Evolutionary conservation across 2,329 filamentous ascomycete species (phyloP).

Genomic region (Monilinia fructigena): DNA sequence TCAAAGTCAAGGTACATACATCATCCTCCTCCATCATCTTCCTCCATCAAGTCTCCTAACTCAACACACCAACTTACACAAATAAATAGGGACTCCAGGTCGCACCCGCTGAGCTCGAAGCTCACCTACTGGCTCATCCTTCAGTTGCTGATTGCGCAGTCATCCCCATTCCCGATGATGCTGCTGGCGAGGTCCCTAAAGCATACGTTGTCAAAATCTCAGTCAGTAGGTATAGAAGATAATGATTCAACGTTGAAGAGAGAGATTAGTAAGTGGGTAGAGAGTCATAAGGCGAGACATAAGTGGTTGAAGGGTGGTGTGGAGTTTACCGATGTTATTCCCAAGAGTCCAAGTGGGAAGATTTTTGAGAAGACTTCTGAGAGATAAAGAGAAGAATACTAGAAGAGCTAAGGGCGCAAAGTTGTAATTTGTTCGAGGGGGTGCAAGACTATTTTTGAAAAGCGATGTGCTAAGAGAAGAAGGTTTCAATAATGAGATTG

Average conservation of each 20-base stretch:
- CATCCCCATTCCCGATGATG: conserved; percentile 65
- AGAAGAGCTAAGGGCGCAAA: conserved; percentile 64
- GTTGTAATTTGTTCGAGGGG: conserved; percentile 49
- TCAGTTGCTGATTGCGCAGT: conserved; percentile 77
- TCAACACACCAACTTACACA: not conserved
- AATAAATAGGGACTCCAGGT: conserved; percentile 66
- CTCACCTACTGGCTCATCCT: conserved; percentile 72
- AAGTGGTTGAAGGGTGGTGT: conserved; percentile 65
- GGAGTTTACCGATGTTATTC: conserved; percentile 64
- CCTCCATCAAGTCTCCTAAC: no score
- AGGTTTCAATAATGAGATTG: not conserved
- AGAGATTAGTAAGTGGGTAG: conserved; percentile 59
- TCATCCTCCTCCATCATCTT: not conserved
- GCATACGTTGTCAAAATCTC: conserved; percentile 63
- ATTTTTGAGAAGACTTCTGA: conserved; percentile 65
- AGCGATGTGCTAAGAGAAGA: not conserved
- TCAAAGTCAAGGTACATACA: conserved; percentile 69
- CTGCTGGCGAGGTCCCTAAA: conserved; percentile 63
- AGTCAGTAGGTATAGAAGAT: conserved; percentile 50
- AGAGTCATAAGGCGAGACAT: conserved; percentile 64
- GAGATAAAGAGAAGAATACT: conserved; percentile 71
- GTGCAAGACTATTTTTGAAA: not conserved
- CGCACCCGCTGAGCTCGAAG: conserved; percentile 79
- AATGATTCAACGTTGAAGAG: conserved; percentile 50
- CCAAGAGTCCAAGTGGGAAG: conserved; percentile 74